Evolutionary conservation across 179 eudicot species (phyloP).

Genomic region (Gypsophila paniculata): DNA sequence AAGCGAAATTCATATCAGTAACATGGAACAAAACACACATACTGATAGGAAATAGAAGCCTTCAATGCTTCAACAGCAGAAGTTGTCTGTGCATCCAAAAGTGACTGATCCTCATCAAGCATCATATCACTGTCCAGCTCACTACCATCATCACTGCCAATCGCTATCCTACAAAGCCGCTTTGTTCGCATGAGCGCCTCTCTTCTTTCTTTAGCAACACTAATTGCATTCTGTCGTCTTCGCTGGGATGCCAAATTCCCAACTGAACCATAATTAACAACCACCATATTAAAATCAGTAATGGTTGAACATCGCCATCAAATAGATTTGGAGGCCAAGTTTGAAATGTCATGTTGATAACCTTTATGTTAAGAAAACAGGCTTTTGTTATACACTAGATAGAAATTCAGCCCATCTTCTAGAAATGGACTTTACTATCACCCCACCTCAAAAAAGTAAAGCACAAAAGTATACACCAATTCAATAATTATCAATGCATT

Average conservation of each 20-base stretch:
- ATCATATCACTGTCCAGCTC: constrained; percentile 58
- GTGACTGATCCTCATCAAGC: constrained; percentile 72
- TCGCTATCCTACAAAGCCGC: constrained; percentile 78
- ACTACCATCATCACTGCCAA: constrained; percentile 40
- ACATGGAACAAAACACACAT: constrained; percentile 26
- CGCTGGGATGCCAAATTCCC: constrained; percentile 70
- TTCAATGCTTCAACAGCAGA: constrained; percentile 81
- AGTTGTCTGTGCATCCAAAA: constrained; percentile 65
- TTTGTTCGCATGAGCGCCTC: constrained; percentile 83
- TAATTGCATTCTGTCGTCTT: constrained; percentile 71
- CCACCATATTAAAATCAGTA: constrained; percentile 18
- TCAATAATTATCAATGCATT: background rate
- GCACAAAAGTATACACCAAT: background rate
- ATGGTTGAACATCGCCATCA: background rate
- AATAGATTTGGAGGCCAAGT: background rate
- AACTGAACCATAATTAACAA: constrained; percentile 37
- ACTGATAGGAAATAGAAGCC: constrained; percentile 55
- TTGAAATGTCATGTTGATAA: background rate
- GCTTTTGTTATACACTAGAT: background rate
- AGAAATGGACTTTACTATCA: background rate
- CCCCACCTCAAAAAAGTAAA: background rate
- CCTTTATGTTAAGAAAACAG: too few species aligned
- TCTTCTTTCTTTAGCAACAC: constrained; percentile 82
- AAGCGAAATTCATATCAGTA: constrained; percentile 4
- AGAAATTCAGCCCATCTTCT: background rate